A percentile compares a stretch with the other conserved stretches of the same genome.
Conservation (phyloP, 768 basidiomycete species). For the Suillus weaverae region DNA sequence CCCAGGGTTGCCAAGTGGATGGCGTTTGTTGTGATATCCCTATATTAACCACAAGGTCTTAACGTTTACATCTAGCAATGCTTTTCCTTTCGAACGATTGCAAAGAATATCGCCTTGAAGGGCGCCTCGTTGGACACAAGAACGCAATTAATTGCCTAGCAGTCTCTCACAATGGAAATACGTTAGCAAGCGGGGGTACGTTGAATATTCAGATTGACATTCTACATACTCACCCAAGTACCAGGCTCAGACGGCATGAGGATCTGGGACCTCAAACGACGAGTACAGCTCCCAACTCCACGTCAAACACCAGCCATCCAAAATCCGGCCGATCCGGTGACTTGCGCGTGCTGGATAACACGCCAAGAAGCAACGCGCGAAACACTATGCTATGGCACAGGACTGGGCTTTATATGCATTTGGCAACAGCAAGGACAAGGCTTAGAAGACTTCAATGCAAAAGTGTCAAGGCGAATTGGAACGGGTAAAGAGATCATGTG, state of each 20-base stretch:
- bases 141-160: conserved; percentile 11
- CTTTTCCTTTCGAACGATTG: background rate
- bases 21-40: too few relatives aligned
- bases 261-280: background rate
- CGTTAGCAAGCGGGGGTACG: conserved; percentile 19
- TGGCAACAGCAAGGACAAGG: background rate
- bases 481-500: background rate
- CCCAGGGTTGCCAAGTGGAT: background rate
- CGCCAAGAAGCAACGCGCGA: too few relatives aligned
- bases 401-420: background rate
- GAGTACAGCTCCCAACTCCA: too few relatives aligned
- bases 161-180: conserved; percentile 20
- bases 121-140: conserved; percentile 15
- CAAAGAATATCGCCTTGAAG: background rate
- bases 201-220: background rate
- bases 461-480: background rate
- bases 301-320: too few relatives aligned
- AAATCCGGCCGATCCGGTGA: too few relatives aligned
- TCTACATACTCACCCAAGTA: background rate
- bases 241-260: conserved; percentile 4
- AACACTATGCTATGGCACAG: too few relatives aligned
- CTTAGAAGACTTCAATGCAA: background rate
- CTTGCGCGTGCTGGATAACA: too few relatives aligned
- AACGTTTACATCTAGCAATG: background rate
- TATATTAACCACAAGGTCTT: too few relatives aligned